Conservation (phyloP, 306 rosid species). For the Oxytropis ochrocephala region DNA sequence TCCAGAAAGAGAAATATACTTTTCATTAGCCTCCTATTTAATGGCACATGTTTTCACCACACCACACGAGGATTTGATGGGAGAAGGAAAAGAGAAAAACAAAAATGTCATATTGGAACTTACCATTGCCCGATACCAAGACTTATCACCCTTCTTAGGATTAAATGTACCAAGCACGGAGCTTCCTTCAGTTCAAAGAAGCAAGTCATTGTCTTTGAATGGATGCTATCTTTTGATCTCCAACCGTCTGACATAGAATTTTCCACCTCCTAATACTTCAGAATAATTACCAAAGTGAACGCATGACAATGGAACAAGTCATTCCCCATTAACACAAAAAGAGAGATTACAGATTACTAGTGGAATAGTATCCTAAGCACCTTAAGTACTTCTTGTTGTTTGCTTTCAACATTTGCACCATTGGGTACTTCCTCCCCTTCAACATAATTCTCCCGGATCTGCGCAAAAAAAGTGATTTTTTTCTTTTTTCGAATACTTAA, state of each 20-base stretch:
- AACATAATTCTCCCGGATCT: conserved; percentile 95
- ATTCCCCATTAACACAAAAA: conserved; percentile 12
- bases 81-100: neutral
- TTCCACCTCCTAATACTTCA: conserved; percentile 87
- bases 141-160: conserved; percentile 92
- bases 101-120: conserved; percentile 19
- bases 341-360: conserved; percentile 5
- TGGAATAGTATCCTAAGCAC: conserved; percentile 33
- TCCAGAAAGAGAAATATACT: neutral
- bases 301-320: conserved; percentile 21
- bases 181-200: conserved; percentile 82
- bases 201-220: conserved; percentile 85
- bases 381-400: conserved; percentile 95
- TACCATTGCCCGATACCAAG: conserved; percentile 97
- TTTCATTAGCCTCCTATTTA: neutral
- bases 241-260: conserved; percentile 85
- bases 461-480: conserved; percentile 22
- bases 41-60: neutral
- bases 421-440: conserved; percentile 91
- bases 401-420: conserved; percentile 60
- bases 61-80: neutral
- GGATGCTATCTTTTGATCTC: conserved; percentile 75
- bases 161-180: conserved; percentile 83
- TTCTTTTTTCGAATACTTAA: conserved; percentile 22
- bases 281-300: conserved; percentile 65